phyloP scores from a whole-genome alignment of 202 grass and related monocot genomes.

The Thinopyrum obtusiflorum region DNA sequence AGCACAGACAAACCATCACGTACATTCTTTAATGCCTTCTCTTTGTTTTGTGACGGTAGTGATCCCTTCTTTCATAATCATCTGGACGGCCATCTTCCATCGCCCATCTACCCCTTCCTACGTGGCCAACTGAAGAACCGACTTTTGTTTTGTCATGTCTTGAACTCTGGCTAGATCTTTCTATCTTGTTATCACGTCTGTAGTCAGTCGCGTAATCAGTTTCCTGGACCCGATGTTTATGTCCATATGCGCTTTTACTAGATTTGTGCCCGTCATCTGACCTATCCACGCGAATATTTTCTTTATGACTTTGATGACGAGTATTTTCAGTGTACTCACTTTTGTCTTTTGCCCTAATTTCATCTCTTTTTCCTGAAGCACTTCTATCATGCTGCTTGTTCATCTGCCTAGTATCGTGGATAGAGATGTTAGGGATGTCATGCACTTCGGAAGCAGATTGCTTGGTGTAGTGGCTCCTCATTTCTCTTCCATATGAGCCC shows the following conservation, averaged over 20 bases:
- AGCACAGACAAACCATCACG: not conserved
- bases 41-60: conserved; percentile 31
- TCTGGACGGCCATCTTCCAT: conserved; percentile 46
- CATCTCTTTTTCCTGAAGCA: not conserved
- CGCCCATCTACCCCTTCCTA: conserved; percentile 24
- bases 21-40: conserved; percentile 21
- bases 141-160: conserved; percentile 25
- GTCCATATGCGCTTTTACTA: not conserved
- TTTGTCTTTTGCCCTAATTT: not conserved
- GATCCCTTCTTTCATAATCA: conserved; percentile 33
- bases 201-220: not conserved
- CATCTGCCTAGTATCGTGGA: not conserved
- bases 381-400: not conserved
- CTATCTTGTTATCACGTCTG: conserved; percentile 17
- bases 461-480: conserved; percentile 29
- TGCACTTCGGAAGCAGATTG: conserved; percentile 33
- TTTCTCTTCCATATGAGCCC: conserved; percentile 36
- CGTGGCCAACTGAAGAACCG: conserved; percentile 16
- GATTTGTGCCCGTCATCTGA: not conserved
- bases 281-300: conserved; percentile 9
- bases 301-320: conserved; percentile 21
- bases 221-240: conserved; percentile 11
- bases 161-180: conserved; percentile 6
- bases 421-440: not conserved
- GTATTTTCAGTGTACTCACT: conserved; percentile 20